Evolutionary conservation across 805 yeast species (phyloP), one percentile per base, ranked within the genome.

Genomic region (Myxozyma lipomycoides): DNA sequence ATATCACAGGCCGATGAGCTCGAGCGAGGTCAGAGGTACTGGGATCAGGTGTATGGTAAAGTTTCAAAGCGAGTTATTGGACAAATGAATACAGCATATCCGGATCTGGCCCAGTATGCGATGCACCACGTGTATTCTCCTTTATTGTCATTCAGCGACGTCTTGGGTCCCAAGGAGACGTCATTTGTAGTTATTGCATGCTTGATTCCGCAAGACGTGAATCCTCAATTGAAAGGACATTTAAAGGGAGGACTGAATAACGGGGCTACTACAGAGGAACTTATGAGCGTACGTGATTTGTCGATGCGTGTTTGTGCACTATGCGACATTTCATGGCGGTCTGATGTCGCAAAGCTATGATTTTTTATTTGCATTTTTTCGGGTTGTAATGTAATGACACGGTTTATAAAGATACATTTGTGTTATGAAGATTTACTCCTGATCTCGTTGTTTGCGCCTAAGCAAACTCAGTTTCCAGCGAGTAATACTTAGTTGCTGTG

Each of bases 211-310:
- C 96, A 87, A 64, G 95, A 90, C 66, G 96, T 90, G 9, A 87
- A 86, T 59, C 95, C 96, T 0, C 96, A 90, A 62, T 73, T 90
- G 58, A 86, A 87, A 67, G 97, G 97, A 0, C 97, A 90, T 64
- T 73, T 90, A 54, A 79, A 77, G 65, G 97, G 97, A 0, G 96
- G 96, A 0, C 55, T 82, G 44, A 88, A 87, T 62, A 77, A 81
- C 25, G 96, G 96, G 0, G 84, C 86, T 6, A 73, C 84, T 7
- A 62, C 65, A 25, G 85, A 82, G 45, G 84, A 84, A 51, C 71
- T 88, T 26, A 71, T 73, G 45, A 79, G 79, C 1, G 77, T 80
- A 9, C 73, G 95, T 45, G 71, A 70, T 12, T 62, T 89, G 69
- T 81, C 84, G 3, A 75, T 86, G 43, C 76, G 78, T 51, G 70